A percentile compares a stretch with the other conserved stretches of the same genome.
Conservation (phyloP, 495 filamentous ascomycete species). For the Aspergillus asperescens region DNA sequence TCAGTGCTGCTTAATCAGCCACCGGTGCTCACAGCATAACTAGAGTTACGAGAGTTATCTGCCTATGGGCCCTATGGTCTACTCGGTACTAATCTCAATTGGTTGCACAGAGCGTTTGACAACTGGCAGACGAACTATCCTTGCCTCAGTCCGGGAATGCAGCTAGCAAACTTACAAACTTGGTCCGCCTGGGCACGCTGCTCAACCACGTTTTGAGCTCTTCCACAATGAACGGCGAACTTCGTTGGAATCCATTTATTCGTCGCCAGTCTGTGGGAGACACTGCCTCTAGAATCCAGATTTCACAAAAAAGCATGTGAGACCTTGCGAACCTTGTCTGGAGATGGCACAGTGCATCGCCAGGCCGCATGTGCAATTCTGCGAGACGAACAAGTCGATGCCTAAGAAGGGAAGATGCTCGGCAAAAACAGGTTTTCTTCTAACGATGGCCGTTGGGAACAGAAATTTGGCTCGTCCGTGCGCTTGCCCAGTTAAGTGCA, state of each 20-base stretch:
- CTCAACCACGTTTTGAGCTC: too few species aligned
- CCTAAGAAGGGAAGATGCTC: background rate
- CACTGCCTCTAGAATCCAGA: slow-evolving; percentile 2
- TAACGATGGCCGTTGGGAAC: background rate
- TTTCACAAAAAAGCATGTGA: background rate
- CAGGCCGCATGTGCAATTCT: too few species aligned
- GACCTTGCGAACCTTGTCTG: background rate
- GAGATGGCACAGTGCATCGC: too few species aligned
- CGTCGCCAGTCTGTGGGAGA: too few species aligned
- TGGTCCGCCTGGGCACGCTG: too few species aligned
- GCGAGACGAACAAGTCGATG: background rate
- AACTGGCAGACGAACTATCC: background rate
- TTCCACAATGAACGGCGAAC: too few species aligned
- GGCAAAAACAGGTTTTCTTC: slow-evolving; percentile 13
- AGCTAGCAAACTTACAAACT: background rate
- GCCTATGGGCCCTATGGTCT: too few species aligned
- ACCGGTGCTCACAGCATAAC: too few species aligned
- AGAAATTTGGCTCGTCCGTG: background rate
- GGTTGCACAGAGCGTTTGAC: background rate
- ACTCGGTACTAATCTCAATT: background rate
- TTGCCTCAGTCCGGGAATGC: background rate
- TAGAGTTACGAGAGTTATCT: too few species aligned
- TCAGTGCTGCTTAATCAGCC: background rate
- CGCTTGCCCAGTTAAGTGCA: background rate
- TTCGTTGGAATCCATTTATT: too few species aligned